Conservation (phyloP, 1,284 basidiomycete species). For the Phellinidium pouzarii region DNA sequence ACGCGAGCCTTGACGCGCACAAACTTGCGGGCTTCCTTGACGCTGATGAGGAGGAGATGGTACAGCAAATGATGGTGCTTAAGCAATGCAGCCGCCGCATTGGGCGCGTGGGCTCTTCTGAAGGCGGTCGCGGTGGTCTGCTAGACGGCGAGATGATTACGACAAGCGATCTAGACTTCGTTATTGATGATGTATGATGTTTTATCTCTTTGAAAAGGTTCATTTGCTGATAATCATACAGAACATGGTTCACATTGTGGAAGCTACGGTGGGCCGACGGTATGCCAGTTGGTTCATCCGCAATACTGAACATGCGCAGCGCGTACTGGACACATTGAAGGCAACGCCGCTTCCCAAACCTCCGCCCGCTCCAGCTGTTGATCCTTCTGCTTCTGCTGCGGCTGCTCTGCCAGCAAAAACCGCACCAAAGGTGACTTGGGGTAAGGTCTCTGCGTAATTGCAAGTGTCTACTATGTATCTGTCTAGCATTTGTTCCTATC, state of each 20-base stretch:
- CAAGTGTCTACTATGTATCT: not conserved
- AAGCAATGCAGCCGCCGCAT: conserved; percentile 81
- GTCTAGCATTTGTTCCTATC: not conserved
- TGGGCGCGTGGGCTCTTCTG: conserved; percentile 42
- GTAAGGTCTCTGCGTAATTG: conserved; percentile 1
- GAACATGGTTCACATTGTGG: conserved; percentile 95
- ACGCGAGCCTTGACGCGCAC: conserved; percentile 86
- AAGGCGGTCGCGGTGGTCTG: conserved; percentile 47
- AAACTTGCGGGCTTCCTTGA: conserved; percentile 91
- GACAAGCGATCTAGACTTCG: conserved; percentile 92
- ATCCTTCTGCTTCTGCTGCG: not conserved
- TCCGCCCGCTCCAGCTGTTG: not conserved
- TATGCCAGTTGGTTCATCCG: conserved; percentile 98
- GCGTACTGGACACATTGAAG: conserved; percentile 74
- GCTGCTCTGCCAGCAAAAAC: not conserved
- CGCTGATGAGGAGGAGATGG: conserved; percentile 87
- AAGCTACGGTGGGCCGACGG: conserved; percentile 85
- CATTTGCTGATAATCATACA: conserved; percentile 26
- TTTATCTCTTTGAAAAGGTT: conserved; percentile 1
- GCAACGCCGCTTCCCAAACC: conserved; percentile 53
- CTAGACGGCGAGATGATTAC: conserved; percentile 84
- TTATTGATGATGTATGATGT: conserved; percentile 74
- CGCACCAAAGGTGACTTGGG: conserved; percentile 8
- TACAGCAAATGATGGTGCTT: conserved; percentile 96
- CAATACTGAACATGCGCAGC: conserved; percentile 84